Evolutionary conservation across 2,329 filamentous ascomycete genomes (phyloP).

Genomic region (Exophiala dermatitidis): DNA sequence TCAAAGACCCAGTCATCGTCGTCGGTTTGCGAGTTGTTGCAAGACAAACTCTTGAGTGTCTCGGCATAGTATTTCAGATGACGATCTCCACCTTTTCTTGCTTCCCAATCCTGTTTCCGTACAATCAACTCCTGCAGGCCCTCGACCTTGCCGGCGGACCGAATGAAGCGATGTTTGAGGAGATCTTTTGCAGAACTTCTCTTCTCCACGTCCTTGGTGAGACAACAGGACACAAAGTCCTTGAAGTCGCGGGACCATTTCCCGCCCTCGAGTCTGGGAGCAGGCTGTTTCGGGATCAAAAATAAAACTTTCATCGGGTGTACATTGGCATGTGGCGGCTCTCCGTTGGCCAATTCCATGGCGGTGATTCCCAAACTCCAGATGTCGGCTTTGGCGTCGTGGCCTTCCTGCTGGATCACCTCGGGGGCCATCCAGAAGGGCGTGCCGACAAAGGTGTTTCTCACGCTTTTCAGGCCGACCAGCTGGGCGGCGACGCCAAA

Average conservation of each 20-base stretch:
- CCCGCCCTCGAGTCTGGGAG: slow-evolving; percentile 73
- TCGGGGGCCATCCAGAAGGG: slow-evolving; percentile 97
- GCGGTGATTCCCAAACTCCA: slow-evolving; percentile 91
- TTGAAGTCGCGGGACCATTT: slow-evolving; percentile 84
- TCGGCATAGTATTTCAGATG: slow-evolving; percentile 88
- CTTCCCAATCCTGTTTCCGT: slow-evolving; percentile 75
- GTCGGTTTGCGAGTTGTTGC: slow-evolving; percentile 48
- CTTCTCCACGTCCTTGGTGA: slow-evolving; percentile 84
- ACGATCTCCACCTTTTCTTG: slow-evolving; percentile 58
- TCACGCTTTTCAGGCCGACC: slow-evolving; percentile 94
- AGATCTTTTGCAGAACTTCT: slow-evolving; percentile 80
- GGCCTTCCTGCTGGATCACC: slow-evolving; percentile 78
- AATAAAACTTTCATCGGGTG: slow-evolving; percentile 94
- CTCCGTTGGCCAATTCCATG: slow-evolving; percentile 80
- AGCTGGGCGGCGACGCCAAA: slow-evolving; percentile 96
- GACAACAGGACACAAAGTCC: slow-evolving; percentile 82
- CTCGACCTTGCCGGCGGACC: slow-evolving; percentile 79
- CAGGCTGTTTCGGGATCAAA: slow-evolving; percentile 78
- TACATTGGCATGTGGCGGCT: slow-evolving; percentile 76
- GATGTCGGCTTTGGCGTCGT: slow-evolving; percentile 86
- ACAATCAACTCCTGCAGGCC: slow-evolving; percentile 76
- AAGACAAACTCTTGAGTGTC: slow-evolving; percentile 65
- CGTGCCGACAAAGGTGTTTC: slow-evolving; percentile 95
- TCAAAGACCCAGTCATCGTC: slow-evolving; percentile 94
- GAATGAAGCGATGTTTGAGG: slow-evolving; percentile 80